Conservation (phyloP, 345 rosid genomes). For the Sonneratia caseolaris region DNA sequence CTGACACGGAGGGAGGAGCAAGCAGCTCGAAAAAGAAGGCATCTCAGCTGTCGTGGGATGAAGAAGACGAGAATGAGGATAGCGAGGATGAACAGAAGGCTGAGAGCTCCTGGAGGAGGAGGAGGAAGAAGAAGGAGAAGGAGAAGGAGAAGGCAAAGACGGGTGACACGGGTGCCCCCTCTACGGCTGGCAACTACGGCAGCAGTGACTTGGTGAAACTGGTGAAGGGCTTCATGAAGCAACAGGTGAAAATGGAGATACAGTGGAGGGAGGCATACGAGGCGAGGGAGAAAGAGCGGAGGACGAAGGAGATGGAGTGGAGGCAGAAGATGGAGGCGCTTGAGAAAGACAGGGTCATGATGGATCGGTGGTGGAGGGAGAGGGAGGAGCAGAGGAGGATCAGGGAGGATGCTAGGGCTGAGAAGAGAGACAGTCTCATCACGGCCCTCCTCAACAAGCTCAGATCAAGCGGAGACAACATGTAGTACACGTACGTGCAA, state of each 20-base stretch:
- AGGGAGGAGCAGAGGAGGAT: constrained; percentile 79
- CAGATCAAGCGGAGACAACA: constrained; percentile 33
- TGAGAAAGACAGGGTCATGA: constrained; percentile 75
- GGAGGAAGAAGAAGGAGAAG: constrained; percentile 14
- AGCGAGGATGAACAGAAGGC: constrained; percentile 31
- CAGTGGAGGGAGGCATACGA: constrained; percentile 85
- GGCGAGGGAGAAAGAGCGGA: constrained; percentile 66
- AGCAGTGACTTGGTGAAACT: constrained; percentile 33
- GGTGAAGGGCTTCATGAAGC: constrained; percentile 73
- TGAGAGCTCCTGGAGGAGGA: not conserved
- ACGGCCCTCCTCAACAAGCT: constrained; percentile 67
- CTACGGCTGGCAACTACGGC: not conserved
- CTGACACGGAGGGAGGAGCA: constrained; percentile 54
- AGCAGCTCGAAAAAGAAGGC: constrained; percentile 45
- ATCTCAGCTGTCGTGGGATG: constrained; percentile 48
- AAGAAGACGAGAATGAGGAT: constrained; percentile 60
- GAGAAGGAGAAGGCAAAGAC: constrained; percentile 28
- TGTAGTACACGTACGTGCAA: too few relatives aligned
- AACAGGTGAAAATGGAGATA: constrained; percentile 64
- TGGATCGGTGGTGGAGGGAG: constrained; percentile 85
- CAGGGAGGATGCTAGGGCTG: constrained; percentile 93
- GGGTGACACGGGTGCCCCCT: not conserved
- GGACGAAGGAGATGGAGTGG: constrained; percentile 80
- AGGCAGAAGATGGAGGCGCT: constrained; percentile 67
- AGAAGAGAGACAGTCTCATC: constrained; percentile 76